phyloP scores from a whole-genome alignment of 2,329 filamentous ascomycete genomes.

The Talaromyces amestolkiae region DNA sequence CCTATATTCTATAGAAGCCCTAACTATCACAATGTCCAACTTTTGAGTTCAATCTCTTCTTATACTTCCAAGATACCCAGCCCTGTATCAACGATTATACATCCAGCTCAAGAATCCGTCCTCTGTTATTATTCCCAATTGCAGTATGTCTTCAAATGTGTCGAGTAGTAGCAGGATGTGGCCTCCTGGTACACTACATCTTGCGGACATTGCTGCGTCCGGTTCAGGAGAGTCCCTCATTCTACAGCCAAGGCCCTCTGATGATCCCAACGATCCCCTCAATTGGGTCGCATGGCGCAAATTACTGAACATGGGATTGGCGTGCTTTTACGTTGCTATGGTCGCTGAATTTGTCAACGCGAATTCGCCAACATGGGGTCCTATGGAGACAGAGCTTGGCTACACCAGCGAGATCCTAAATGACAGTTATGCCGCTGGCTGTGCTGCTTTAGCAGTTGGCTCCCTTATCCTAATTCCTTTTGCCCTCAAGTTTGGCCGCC shows the following conservation, averaged over 20 bases:
- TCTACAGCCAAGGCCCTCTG: slow-evolving; percentile 7
- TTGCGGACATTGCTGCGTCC: not conserved
- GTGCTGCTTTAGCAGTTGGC: slow-evolving; percentile 44
- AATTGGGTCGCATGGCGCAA: slow-evolving; percentile 1
- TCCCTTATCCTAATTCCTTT: slow-evolving; percentile 47
- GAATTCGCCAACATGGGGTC: slow-evolving; percentile 45
- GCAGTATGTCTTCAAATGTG: not conserved
- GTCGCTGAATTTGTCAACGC: slow-evolving; percentile 32
- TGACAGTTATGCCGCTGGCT: slow-evolving; percentile 47
- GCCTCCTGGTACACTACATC: slow-evolving; percentile 5
- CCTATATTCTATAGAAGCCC: not conserved
- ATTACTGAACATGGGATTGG: not conserved
- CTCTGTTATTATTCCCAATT: not conserved
- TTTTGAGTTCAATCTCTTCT: not conserved
- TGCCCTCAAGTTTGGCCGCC: slow-evolving; percentile 47
- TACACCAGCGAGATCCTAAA: slow-evolving; percentile 46
- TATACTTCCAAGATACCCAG: not conserved
- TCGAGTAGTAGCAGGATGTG: not conserved
- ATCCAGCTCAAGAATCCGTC: not conserved
- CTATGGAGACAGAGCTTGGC: slow-evolving; percentile 44
- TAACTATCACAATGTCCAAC: not conserved
- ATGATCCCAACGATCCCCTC: slow-evolving; percentile 9
- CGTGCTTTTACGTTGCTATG: slow-evolving; percentile 1
- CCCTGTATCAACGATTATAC: not conserved
- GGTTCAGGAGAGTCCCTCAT: not conserved